Evolutionary conservation across 768 basidiomycete genomes (phyloP), one percentile per base, ranked within the genome.

Genomic region (Favolaschia claudopus): DNA sequence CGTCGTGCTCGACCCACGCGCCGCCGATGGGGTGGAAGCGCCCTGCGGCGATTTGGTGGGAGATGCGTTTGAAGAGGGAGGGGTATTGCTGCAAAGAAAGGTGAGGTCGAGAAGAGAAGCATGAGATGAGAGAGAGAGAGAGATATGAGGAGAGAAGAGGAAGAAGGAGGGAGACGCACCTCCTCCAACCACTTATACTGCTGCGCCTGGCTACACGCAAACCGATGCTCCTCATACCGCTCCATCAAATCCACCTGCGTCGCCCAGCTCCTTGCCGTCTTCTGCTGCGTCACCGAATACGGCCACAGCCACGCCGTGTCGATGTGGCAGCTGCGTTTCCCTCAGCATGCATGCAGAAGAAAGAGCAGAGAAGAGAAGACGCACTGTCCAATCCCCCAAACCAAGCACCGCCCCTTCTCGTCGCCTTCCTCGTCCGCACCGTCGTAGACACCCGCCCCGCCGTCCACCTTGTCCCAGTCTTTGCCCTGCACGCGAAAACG

Each of bases 221-320:
- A 99, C n/a, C 93, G 84, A 69, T 98, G 95, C 71, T 99, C 97
- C 0, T 96, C 95, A 72, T 96, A 99, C 20, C 96, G 89, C 22
- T 95, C 90, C 91, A 99, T 98, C 46, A 99, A 85, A 70, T 99
- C 95, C n/a, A 95, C 79, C 71, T 99, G 96, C 2, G 96, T 97
- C 0, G 94, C 90, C 96, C 96, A 99, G 0, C 94, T 96, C 22
- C 96, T 85, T 8, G 97, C 97, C 5, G 93, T 91, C 75, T 99
- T 99, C 76, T 99, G 97, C 72, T 97, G 95, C 0, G 97, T 99
- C 28, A 92, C 94, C 15, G 86, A 84, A 78, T 96, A 98, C 0
- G 96, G 96, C 96, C 96, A 99, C 22, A 93, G 74, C 91, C 92
- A 93, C 20, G 92, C 92, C 0, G 91, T 91, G 70, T 95, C 93